Evolutionary conservation across 2,329 filamentous ascomycete genomes (phyloP), one percentile per base, ranked within the genome.

Genomic region (Exophiala calicioides): DNA sequence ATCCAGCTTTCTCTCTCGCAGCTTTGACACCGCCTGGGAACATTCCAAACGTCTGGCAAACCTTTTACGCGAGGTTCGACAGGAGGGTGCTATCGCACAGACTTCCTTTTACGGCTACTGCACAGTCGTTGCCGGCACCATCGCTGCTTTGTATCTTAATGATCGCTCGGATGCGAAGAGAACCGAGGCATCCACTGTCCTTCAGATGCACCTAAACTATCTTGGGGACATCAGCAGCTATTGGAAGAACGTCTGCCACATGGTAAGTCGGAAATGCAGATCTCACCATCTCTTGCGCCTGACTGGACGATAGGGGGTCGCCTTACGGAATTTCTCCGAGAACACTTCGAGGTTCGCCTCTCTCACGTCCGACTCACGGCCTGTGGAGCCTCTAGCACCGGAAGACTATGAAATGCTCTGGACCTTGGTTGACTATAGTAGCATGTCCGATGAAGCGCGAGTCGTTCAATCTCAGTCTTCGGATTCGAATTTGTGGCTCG

Each of bases 41-140:
- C 61, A 67, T 56, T 62, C 65, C 1, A 58, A 43, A 15, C 52
- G 58, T 6, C 53, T 66, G 4, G 45, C 63, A 19, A 49, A 58
- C 20, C 52, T 66, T 7, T 30, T 66, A 6, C 44, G 45, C 6
- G 58, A 62, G n/a, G 53, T 57, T 12, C 23, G 46, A 23, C 44
- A 58, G 9, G 34, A 43, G 6, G 58, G 59, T 2, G 60, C 50
- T 27, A 44, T 47, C 3, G 32, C 58, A 5, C 53, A 59, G 34
- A 61, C 62, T 2, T 65, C 62, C 0, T 66, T 65, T 40, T 64
- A 62, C 32, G 57, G 63, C 5, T 67, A 67, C 35, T 64, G 61
- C 23, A 57, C 62, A 15, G 59, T 59, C 12, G 46, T 66, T 10
- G 60, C 60, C 4, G 61, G 58, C 5, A 35, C 41, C 9, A 44